Base-by-base conservation (phyloP, 768 basidiomycete genomes). In the Wakefieldia striispora region DNA sequence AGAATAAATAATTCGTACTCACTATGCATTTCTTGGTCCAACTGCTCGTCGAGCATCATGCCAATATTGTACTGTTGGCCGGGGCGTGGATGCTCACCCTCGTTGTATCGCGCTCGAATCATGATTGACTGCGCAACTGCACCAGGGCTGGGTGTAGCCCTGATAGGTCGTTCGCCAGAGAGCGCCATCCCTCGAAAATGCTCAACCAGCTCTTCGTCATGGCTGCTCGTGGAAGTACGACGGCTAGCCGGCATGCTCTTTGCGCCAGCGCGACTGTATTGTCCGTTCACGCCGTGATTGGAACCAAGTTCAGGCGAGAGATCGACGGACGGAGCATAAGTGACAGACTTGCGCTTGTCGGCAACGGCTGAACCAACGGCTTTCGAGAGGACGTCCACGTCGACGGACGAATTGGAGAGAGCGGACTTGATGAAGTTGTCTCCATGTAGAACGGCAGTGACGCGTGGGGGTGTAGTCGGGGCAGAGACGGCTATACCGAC, bases 21-120 rank as follows among this genome's bases (percentile, higher is more conserved):
- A 93, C 92, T 93, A 63, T 94, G 86, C 83, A 95, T 93, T 66
- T 95, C 93, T 70, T 91, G 83, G 63, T 95, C 93, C 57, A 95
- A 71, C 62, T 95, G 91, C 67, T 95, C 89, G 58, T 95, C 93
- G 53, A 95, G 73, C 83, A 95, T 84, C 84, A 92, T 86, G 26
- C 89, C 90, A 35, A 88, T 81, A 62, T 91, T 91, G 67, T 83
- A 90, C 29, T 75, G 76, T 53, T 77, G 82, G 8, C 80, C 80
- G 62, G 82, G 81, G 42, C 74, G 76, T 13, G 74, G 69, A 35
- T 77, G 80, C 46, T 87, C 84, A 42, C 82, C 83, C 40, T 81
- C 79, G 19, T 63, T 72, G 58, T 80, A 82, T 17, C 80, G 77
- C 10, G 72, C 77, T 57, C 81, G 75, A 24, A 75, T 67, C 50